Percentiles rank a stretch among this genome's conserved stretches.
Evolutionary conservation across 2,329 filamentous ascomycete genomes (phyloP).

Genomic region (Hymenoscyphus fructigenus): DNA sequence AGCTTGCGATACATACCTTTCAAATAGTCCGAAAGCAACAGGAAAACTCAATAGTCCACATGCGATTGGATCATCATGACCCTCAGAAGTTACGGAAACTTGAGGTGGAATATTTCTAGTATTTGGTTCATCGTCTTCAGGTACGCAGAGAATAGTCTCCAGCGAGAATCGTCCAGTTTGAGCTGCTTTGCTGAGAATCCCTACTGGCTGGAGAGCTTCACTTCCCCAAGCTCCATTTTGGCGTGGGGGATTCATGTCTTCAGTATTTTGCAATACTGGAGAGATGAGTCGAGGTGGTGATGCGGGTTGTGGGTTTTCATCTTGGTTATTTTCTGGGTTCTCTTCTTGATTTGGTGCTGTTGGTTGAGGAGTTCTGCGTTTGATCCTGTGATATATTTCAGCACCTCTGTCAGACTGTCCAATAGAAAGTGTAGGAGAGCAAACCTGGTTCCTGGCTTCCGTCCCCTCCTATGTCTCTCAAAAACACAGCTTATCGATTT

Average conservation of each 20-base stretch:
- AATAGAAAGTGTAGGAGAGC: neutral
- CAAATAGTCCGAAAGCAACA: conserved; percentile 36
- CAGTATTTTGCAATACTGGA: too few species aligned
- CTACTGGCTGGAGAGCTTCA: conserved; percentile 36
- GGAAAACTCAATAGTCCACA: conserved; percentile 32
- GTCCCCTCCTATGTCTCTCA: conserved; percentile 41
- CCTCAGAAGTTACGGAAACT: too few species aligned
- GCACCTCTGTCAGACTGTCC: neutral
- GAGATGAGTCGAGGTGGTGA: neutral
- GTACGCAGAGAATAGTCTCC: conserved; percentile 34
- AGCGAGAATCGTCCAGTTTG: conserved; percentile 39
- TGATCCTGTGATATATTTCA: neutral
- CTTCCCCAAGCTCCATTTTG: conserved; percentile 15
- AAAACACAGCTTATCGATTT: conserved; percentile 35
- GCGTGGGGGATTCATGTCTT: neutral
- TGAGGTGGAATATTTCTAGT: too few species aligned
- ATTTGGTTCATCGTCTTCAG: conserved; percentile 7
- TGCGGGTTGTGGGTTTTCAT: neutral
- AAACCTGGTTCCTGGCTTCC: conserved; percentile 41
- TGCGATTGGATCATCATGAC: conserved; percentile 33
- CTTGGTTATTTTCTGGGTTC: neutral
- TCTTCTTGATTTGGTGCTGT: neutral
- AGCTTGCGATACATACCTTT: conserved; percentile 24
- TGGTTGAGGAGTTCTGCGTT: neutral
- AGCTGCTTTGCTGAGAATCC: conserved; percentile 38